Evolutionary conservation across 805 yeast species (phyloP), one percentile per base, ranked within the genome.

Genomic region (Saccharomycopsis sp.): DNA sequence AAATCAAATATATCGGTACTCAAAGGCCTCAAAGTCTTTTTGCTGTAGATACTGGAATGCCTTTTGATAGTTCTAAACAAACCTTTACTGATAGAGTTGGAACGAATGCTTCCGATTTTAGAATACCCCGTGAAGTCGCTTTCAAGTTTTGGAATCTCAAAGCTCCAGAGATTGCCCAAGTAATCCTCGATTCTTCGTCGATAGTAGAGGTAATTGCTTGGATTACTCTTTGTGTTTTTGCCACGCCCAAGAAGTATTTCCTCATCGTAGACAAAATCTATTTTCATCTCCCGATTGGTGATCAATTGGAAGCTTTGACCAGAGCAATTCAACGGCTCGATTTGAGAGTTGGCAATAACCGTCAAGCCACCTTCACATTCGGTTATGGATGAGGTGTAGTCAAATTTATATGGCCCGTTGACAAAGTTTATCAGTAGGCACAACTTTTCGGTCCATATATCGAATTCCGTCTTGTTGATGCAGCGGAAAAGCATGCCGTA

Each of bases 401-500:
- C 72, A 57, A 70, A 64, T 2, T 50, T 52, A 57, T 71, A 71
- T 2, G 74, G 73, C 0, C 74, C 75, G 57, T 69, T 67, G 2
- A 71, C 70, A 48, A 58, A 47, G 52, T 65, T 57, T 0, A 69
- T 67, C 59, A 71, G 63, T 1, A 70, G 53, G n/a, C 62, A 64
- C 14, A 73, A 53, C 34, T 69, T 63, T 40, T 73, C 72, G 8
- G 58, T 56, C 87, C 87, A 83, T 0, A 71, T 57, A 0, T 58
- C 48, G 48, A 63, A 64, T 58, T 82, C 87, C 1, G 55, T 24
- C 2, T 59, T 55, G 48, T 69, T 65, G 0, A 69, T 60, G 14
- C 73, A 68, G 2, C 75, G 55, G 8, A 79, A 64, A 24, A 79
- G 62, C 1, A 82, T 50, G 65, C 83, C 88, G 64, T 71, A 77